Percentiles rank a stretch among this genome's conserved stretches.
Evolutionary conservation across 163 green algal genomes (phyloP).

Genomic region (Chlorella variabilis): DNA sequence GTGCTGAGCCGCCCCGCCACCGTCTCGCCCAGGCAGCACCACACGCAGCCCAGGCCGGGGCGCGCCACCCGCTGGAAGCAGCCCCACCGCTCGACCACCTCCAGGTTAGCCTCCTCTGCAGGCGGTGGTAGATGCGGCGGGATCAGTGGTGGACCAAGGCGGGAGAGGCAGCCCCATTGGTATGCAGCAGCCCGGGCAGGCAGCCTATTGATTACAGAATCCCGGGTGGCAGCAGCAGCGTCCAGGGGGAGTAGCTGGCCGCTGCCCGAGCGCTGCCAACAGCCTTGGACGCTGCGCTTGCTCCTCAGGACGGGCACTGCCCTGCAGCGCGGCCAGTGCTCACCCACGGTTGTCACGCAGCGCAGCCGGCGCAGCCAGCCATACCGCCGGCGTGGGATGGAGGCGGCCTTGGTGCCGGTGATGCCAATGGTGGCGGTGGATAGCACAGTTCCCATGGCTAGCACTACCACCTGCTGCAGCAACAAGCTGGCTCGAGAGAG

Average conservation of each 20-base stretch:
- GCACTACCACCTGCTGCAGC: too few relatives aligned
- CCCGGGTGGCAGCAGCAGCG: too few relatives aligned
- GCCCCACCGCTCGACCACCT: slow-evolving; percentile 61
- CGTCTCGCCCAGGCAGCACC: slow-evolving; percentile 45
- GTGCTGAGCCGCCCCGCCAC: slow-evolving; percentile 25
- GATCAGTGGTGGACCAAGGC: too few relatives aligned
- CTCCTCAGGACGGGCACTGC: too few relatives aligned
- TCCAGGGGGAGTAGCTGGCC: background rate
- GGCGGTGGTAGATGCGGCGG: slow-evolving; percentile 25
- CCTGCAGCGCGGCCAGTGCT: background rate
- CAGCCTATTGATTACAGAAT: too few relatives aligned
- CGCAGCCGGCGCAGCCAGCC: background rate
- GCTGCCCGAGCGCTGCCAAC: too few relatives aligned
- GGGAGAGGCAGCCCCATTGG: too few relatives aligned
- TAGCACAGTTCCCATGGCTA: too few relatives aligned
- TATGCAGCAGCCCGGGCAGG: too few relatives aligned
- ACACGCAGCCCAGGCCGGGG: slow-evolving; percentile 60
- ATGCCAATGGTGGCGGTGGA: background rate
- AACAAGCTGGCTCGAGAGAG: too few relatives aligned
- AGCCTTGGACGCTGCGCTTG: background rate
- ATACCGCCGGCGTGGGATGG: background rate
- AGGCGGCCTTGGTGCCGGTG: slow-evolving; percentile 22
- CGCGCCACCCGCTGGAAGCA: slow-evolving; percentile 55
- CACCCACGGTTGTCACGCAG: slow-evolving; percentile 6
- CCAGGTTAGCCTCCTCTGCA: slow-evolving; percentile 44